Percentiles rank a stretch among this genome's conserved stretches.
These are phyloP conservation scores for Pogostemon cablin DNA, from an alignment of 257 asterid species.

Conservation along the genomic window DNA sequence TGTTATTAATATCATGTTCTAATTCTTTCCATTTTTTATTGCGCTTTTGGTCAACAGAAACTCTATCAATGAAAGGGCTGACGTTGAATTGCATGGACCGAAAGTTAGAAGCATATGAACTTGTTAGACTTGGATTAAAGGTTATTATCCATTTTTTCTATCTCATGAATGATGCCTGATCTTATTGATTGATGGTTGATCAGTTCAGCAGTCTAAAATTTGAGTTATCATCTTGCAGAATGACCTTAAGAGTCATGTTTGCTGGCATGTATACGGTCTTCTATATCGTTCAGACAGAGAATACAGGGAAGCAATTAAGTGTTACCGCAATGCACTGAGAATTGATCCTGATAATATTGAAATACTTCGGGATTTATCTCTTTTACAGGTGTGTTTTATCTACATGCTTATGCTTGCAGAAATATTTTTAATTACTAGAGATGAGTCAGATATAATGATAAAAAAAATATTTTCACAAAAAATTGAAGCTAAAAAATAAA, in stretches of 20 bases:
- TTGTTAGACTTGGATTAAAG: constrained; percentile 95
- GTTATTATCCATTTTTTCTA: constrained; percentile 40
- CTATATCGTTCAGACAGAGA: constrained; percentile 97
- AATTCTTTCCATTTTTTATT: constrained; percentile 13
- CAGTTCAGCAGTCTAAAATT: constrained; percentile 28
- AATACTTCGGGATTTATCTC: constrained; percentile 95
- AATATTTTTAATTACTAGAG: constrained; percentile 5
- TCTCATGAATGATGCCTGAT: constrained; percentile 23
- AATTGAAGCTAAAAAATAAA: background rate
- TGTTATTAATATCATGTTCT: constrained; percentile 2
- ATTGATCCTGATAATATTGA: constrained; percentile 98
- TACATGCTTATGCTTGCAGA: constrained; percentile 18
- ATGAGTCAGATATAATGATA: background rate
- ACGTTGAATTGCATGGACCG: constrained; percentile 97
- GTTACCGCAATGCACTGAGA: constrained; percentile 94
- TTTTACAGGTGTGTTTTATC: constrained; percentile 69
- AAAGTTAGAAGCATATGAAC: constrained; percentile 96
- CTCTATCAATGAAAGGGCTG: constrained; percentile 96
- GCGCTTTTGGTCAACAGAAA: constrained; percentile 59
- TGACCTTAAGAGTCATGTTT: constrained; percentile 98
- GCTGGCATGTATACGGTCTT: constrained; percentile 99
- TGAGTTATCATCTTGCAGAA: constrained; percentile 66
- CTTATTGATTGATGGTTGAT: constrained; percentile 9
- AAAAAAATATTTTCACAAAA: background rate
- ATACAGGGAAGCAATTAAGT: constrained; percentile 96